A percentile compares a stretch with the other conserved stretches of the same genome.
Conservation (phyloP, 352 stramenopile species). For the Blastocystis sp. region DNA sequence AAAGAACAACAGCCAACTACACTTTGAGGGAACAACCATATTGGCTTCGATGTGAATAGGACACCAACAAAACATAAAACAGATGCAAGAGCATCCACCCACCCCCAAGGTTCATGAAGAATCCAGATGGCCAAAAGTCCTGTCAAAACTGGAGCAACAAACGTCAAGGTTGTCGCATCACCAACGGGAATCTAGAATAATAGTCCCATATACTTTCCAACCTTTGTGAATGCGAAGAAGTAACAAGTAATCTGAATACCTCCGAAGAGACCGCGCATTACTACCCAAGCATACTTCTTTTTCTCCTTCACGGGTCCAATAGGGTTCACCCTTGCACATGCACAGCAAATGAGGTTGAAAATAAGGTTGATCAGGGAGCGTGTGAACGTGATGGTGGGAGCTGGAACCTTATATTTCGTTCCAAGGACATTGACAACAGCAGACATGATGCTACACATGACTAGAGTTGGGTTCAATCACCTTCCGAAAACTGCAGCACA, state of each 20-base stretch:
- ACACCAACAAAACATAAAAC: constrained; percentile 55
- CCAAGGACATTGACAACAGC: constrained; percentile 21
- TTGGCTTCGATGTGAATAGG: constrained; percentile 31
- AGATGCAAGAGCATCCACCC: constrained; percentile 10
- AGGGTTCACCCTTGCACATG: constrained; percentile 3
- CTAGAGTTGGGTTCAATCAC: neutral
- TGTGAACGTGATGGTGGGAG: constrained; percentile 52
- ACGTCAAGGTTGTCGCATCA: constrained; percentile 61
- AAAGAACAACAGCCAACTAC: neutral
- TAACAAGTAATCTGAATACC: constrained; percentile 63
- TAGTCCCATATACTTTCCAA: neutral
- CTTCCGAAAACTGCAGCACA: constrained; percentile 39
- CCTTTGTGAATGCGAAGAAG: constrained; percentile 58
- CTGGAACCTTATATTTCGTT: constrained; percentile 35
- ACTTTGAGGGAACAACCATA: neutral
- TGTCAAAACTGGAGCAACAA: constrained; percentile 63
- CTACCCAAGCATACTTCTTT: constrained; percentile 46
- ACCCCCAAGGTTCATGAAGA: constrained; percentile 61
- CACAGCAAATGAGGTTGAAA: constrained; percentile 55
- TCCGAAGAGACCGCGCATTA: constrained; percentile 57
- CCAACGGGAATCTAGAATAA: constrained; percentile 38
- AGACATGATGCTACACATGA: constrained; percentile 41
- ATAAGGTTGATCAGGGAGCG: constrained; percentile 40
- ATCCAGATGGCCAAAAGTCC: constrained; percentile 62
- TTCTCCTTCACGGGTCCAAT: constrained; percentile 48